Conservation (phyloP, 2,329 filamentous ascomycete genomes). For the Grosmannia clavigera region DNA sequence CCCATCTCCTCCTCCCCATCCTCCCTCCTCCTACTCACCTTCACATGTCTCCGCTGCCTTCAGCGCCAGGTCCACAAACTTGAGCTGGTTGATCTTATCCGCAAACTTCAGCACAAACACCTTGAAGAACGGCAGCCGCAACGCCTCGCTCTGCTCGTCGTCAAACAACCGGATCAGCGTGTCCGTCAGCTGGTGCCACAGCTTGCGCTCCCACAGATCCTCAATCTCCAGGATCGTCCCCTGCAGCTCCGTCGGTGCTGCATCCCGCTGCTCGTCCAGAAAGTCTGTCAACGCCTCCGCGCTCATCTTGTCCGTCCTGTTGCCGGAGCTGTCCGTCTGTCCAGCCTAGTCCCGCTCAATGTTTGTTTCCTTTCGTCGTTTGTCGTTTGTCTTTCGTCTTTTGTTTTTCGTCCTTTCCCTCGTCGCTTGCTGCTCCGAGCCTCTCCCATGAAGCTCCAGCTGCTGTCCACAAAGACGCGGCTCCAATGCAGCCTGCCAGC, state of each 20-base stretch:
- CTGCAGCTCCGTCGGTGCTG: conserved; percentile 78
- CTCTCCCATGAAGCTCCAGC: neutral
- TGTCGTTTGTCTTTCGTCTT: no score
- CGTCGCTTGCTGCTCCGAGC: neutral
- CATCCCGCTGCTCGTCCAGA: conserved; percentile 78
- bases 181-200: conserved; percentile 98
- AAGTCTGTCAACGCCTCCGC: conserved; percentile 83
- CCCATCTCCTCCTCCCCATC: neutral
- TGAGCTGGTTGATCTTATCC: conserved; percentile 97
- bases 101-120: conserved; percentile 92
- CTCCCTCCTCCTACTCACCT: conserved; percentile 34
- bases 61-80: conserved; percentile 83
- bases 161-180: conserved; percentile 80
- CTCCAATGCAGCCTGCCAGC: conserved; percentile 26
- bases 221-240: conserved; percentile 83
- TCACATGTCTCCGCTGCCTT: conserved; percentile 76
- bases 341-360: no score
- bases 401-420: neutral
- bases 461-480: conserved; percentile 21
- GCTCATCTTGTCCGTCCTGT: conserved; percentile 47
- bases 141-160: conserved; percentile 63
- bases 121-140: conserved; percentile 85
- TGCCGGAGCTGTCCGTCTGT: neutral
- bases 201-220: conserved; percentile 93
- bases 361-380: no score